phyloP scores from a whole-genome alignment of 768 basidiomycete genomes.

The Leucocoprinus birnbaumii region DNA sequence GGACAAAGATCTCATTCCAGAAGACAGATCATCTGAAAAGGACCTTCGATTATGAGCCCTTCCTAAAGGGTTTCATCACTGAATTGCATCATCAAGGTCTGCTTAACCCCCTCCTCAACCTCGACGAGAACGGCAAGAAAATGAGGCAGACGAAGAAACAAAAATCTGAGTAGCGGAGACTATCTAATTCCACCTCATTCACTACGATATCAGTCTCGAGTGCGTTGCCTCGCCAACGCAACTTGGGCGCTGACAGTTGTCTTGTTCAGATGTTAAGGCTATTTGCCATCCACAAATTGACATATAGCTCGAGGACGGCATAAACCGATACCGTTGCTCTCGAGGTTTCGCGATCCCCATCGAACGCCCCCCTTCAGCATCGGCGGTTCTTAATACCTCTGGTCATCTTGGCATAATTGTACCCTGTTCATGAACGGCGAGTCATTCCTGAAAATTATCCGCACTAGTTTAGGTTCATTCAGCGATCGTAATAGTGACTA shows the following conservation, averaged over 20 bases:
- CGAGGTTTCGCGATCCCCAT: background rate
- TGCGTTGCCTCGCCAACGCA: too few species aligned
- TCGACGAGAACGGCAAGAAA: conserved; percentile 31
- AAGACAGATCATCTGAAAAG: conserved; percentile 57
- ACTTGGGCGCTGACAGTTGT: too few species aligned
- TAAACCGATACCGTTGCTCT: background rate
- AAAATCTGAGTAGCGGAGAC: background rate
- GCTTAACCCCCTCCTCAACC: conserved; percentile 39
- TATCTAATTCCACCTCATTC: background rate
- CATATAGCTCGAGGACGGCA: too few species aligned
- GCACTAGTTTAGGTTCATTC: background rate
- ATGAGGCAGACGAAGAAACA: conserved; percentile 9
- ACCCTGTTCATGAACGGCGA: background rate
- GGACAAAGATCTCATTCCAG: background rate
- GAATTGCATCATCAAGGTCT: conserved; percentile 44
- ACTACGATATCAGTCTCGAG: background rate
- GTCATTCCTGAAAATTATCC: background rate
- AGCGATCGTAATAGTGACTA: conserved; percentile 33
- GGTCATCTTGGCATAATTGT: background rate
- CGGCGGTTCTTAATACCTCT: too few species aligned
- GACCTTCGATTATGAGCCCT: conserved; percentile 64
- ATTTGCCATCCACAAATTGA: too few species aligned
- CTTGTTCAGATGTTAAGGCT: too few species aligned
- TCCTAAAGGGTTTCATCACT: conserved; percentile 44
- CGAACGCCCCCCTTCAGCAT: background rate